Evolutionary conservation across 108 stramenopile genomes (phyloP).

Genomic region (Schizochytrium sp.): DNA sequence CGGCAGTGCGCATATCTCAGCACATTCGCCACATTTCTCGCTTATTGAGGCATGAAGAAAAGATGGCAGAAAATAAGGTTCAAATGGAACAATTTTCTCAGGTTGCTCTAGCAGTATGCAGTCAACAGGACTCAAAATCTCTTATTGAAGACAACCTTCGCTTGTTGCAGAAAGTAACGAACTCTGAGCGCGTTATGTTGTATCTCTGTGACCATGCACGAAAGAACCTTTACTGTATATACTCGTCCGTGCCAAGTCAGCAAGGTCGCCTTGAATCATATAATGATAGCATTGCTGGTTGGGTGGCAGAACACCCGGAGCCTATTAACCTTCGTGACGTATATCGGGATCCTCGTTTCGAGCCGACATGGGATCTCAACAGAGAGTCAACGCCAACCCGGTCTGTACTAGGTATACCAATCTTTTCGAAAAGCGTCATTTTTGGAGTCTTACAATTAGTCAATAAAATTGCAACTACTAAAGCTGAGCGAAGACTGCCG

Average conservation of each 20-base stretch:
- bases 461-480: constrained; percentile 30
- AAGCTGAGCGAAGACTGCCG: not conserved
- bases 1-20: not conserved
- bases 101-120: not conserved
- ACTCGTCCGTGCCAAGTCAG: not conserved
- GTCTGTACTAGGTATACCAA: too few species aligned
- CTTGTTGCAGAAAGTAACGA: not conserved
- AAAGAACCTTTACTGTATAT: not conserved
- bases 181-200: constrained; percentile 28
- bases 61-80: constrained; percentile 30
- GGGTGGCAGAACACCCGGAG: not conserved
- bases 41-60: not conserved
- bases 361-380: not conserved
- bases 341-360: constrained; percentile 25
- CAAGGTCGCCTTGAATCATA: not conserved
- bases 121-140: not conserved
- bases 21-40: constrained; percentile 10
- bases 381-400: too few species aligned
- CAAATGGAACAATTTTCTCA: constrained; percentile 18
- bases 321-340: constrained; percentile 8
- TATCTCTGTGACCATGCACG: constrained; percentile 29
- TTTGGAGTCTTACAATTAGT: not conserved
- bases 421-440: not conserved
- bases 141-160: not conserved
- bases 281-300: constrained; percentile 13